Percentiles rank a stretch among this genome's conserved stretches.
Conservation (phyloP, 768 basidiomycete genomes). For the Pulveroboletus sp. region DNA sequence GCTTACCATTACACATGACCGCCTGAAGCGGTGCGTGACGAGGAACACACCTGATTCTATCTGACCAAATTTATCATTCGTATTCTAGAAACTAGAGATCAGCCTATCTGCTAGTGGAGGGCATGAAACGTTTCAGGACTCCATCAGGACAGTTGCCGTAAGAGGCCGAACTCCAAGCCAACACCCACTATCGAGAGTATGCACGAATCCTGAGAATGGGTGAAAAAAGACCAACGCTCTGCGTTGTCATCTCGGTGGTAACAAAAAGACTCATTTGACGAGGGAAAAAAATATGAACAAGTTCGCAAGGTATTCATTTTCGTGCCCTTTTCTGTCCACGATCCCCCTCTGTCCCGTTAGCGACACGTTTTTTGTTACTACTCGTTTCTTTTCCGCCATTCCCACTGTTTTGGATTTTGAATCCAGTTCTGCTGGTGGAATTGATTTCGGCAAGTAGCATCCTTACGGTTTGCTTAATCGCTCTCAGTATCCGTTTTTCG, state of each 20-base stretch:
- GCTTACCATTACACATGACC: not conserved
- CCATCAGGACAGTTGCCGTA: not conserved
- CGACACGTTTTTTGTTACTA: conserved; percentile 17
- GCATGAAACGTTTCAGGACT: not conserved
- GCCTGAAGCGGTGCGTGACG: not conserved
- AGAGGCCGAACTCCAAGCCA: not conserved
- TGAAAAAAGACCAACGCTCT: not conserved
- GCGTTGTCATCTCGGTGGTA: not conserved
- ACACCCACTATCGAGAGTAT: not conserved
- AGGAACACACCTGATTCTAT: not conserved
- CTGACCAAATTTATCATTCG: not conserved
- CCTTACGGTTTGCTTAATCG: conserved; percentile 18
- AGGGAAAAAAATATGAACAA: not conserved
- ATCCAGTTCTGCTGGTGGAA: not conserved
- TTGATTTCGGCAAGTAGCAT: conserved; percentile 5
- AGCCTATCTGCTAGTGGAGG: not conserved
- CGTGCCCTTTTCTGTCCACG: conserved; percentile 21
- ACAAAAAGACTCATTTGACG: not conserved
- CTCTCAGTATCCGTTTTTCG: conserved; percentile 68
- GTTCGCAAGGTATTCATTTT: too few species aligned
- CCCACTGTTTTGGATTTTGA: not conserved
- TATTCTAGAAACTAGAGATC: conserved; percentile 4
- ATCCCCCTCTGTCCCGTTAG: conserved; percentile 1
- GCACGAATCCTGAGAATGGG: not conserved
- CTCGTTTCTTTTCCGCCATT: not conserved